A percentile compares a stretch with the other conserved stretches of the same genome.
phyloP scores from a whole-genome alignment of 805 yeast species.

The Metschnikowia arizonensis region DNA sequence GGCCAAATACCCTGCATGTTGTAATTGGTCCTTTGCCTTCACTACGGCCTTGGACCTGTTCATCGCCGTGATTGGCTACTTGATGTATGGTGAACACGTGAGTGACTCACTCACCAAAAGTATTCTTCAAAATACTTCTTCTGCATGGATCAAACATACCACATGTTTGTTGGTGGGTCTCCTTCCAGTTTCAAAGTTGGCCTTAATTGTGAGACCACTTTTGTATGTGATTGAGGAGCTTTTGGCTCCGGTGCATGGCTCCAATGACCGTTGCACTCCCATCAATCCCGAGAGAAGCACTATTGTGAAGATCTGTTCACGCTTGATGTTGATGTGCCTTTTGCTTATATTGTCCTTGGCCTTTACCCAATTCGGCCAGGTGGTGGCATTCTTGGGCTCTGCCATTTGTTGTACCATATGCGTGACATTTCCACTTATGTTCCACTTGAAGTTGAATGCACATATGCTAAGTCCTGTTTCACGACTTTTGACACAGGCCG shows the following conservation, averaged over 20 bases:
- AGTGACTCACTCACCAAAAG: constrained; percentile 76
- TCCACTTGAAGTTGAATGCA: constrained; percentile 22
- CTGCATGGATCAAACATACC: constrained; percentile 53
- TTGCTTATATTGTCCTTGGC: constrained; percentile 23
- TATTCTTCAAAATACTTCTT: constrained; percentile 60
- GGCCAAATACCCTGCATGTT: constrained; percentile 47
- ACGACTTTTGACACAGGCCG: constrained; percentile 5
- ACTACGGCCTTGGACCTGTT: constrained; percentile 56
- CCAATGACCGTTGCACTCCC: constrained; percentile 3
- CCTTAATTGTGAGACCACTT: constrained; percentile 37
- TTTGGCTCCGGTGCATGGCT: neutral
- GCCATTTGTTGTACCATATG: constrained; percentile 42
- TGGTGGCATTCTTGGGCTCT: constrained; percentile 40
- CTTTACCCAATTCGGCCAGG: constrained; percentile 37
- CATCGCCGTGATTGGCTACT: constrained; percentile 63
- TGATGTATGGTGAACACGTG: constrained; percentile 74
- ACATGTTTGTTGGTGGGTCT: constrained; percentile 35
- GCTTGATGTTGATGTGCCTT: constrained; percentile 24
- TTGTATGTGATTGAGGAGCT: constrained; percentile 36
- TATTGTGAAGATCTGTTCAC: constrained; percentile 10
- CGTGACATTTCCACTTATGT: constrained; percentile 36
- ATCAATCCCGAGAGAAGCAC: neutral
- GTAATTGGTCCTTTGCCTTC: constrained; percentile 52
- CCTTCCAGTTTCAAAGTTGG: constrained; percentile 40
- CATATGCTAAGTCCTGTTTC: constrained; percentile 9